Evolutionary conservation across 1,284 basidiomycete genomes (phyloP).

Genomic region (Phlebopus sp.): DNA sequence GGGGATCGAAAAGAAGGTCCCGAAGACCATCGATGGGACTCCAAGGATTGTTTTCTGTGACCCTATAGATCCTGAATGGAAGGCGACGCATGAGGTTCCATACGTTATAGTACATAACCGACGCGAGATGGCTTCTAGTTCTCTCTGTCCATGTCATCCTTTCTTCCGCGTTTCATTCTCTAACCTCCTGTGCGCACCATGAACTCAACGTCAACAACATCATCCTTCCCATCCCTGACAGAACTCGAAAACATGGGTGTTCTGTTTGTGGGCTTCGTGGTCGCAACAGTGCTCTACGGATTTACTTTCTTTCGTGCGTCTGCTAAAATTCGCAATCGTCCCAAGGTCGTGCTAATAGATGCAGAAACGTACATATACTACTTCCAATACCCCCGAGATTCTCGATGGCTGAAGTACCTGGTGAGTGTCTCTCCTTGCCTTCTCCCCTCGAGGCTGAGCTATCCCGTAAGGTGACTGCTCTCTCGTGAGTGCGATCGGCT

Average conservation of each 20-base stretch:
- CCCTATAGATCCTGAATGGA: too few relatives aligned
- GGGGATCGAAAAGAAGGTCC: too few relatives aligned
- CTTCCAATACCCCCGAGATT: conserved; percentile 35
- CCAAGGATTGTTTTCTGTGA: too few relatives aligned
- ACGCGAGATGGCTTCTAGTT: not conserved
- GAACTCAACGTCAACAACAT: conserved; percentile 7
- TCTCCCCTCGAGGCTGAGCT: not conserved
- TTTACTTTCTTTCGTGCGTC: conserved; percentile 43
- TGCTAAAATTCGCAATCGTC: not conserved
- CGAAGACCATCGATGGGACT: too few relatives aligned
- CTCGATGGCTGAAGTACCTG: conserved; percentile 24
- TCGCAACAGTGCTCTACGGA: conserved; percentile 37
- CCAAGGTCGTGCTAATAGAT: too few relatives aligned
- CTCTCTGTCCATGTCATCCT: conserved; percentile 12
- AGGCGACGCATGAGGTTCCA: not conserved
- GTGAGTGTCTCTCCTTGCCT: conserved; percentile 22
- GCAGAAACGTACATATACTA: conserved; percentile 42
- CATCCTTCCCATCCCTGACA: conserved; percentile 12
- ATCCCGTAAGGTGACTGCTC: conserved; percentile 29
- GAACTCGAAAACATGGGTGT: conserved; percentile 34
- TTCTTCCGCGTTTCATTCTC: not conserved
- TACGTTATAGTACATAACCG: not conserved
- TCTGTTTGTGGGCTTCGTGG: conserved; percentile 38
- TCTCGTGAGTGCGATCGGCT: conserved; percentile 29
- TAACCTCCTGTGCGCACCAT: conserved; percentile 10